Evolutionary conservation across 371 early-diverging fungal genomes (phyloP), one percentile per base, ranked within the genome.

Genomic region (Mortierella sp.): DNA sequence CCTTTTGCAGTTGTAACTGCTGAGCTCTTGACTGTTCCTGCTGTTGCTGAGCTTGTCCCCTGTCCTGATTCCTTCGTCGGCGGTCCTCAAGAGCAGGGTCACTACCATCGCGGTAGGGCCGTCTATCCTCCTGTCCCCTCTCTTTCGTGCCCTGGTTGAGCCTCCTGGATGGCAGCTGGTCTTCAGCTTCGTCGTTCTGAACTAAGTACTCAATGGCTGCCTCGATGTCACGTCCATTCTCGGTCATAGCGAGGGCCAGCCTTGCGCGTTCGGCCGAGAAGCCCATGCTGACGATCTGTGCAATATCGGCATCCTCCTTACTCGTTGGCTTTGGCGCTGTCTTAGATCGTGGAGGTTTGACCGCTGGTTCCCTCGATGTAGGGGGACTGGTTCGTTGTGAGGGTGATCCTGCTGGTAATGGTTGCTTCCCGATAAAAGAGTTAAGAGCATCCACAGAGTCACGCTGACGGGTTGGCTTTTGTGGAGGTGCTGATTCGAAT

Each of bases 231-330:
- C 83, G 88, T 0, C 91, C 90, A 65, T 83, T 90, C n/a, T 88
- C 89, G 4, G 94, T 90, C 45, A 93, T 93, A 45, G 90, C 91
- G 42, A 97, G 87, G 10, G 97, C 97, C 11, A 90, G 80, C 42
- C 79, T 88, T 0, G 96, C 93, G 72, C 89, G 90, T 26, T 93
- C 92, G 2, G 88, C 84, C 26, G 91, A 88, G 83, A 96, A 97
- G 0, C 97, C 97, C 94, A 95, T 95, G 45, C 93, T 93, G 21
- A 94, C 90, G 70, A 97, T 89, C 83, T 94, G 93, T 1, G 95
- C 94, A 54, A 89, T 80, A 42, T 80, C 76, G 31, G 77, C 74
- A 74, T 84, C 84, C 52, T 79, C 72, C 38, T 58, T 54, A 28
- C 75, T 63, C 48, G 77, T 55, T 68, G 65, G 70, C 21, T 57